Evolutionary conservation across 2,329 filamentous ascomycete species (phyloP).

Genomic region (Tolypocladium ovalisporum): DNA sequence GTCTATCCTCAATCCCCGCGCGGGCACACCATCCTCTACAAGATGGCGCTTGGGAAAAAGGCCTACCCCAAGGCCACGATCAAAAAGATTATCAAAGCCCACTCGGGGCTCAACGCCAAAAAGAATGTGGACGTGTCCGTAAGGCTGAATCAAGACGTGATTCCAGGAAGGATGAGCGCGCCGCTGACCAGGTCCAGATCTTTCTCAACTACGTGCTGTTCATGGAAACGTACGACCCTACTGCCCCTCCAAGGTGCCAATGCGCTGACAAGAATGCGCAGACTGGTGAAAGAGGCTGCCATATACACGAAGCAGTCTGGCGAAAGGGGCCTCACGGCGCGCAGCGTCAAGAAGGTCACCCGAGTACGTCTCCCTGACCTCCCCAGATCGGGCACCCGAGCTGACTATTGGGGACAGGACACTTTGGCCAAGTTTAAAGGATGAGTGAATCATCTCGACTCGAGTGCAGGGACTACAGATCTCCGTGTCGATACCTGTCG

Average conservation of each 20-base stretch:
- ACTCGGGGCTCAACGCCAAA: slow-evolving; percentile 68
- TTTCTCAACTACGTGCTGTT: slow-evolving; percentile 80
- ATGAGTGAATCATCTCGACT: slow-evolving; percentile 22
- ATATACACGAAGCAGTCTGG: slow-evolving; percentile 66
- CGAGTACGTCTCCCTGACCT: slow-evolving; percentile 36
- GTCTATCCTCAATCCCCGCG: background rate
- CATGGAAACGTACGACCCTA: slow-evolving; percentile 46
- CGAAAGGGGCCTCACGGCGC: slow-evolving; percentile 63
- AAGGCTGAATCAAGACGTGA: slow-evolving; percentile 16
- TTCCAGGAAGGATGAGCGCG: slow-evolving; percentile 6
- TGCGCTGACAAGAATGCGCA: slow-evolving; percentile 19
- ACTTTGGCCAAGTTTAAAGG: slow-evolving; percentile 59
- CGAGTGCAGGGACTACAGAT: background rate
- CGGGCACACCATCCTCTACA: background rate
- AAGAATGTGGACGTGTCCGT: slow-evolving; percentile 83
- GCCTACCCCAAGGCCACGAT: slow-evolving; percentile 75
- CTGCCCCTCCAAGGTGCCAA: background rate
- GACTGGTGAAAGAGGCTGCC: slow-evolving; percentile 67
- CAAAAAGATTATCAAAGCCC: slow-evolving; percentile 84
- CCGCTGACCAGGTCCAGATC: slow-evolving; percentile 43
- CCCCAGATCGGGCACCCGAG: background rate
- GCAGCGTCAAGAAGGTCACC: slow-evolving; percentile 67
- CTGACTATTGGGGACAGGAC: slow-evolving; percentile 32
- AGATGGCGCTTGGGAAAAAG: slow-evolving; percentile 46
- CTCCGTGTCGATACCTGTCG: background rate